Percentiles rank a stretch among this genome's conserved stretches.
Conservation (phyloP, 2,329 filamentous ascomycete species). For the Emericellopsis atlantica region DNA sequence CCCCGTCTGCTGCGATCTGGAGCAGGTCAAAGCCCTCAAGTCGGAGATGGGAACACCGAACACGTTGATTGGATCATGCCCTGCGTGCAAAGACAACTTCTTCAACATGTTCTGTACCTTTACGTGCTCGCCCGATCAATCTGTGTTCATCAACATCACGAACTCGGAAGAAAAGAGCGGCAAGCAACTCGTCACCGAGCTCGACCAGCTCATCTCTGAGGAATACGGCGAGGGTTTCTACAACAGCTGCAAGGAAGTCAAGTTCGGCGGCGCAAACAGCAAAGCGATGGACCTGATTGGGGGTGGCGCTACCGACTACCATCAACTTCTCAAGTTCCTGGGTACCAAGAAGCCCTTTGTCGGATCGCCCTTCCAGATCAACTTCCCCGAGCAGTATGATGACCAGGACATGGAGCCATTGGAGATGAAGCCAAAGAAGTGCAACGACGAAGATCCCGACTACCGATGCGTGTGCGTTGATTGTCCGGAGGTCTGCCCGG, state of each 20-base stretch:
- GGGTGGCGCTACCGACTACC: constrained; percentile 84
- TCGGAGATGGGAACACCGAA: constrained; percentile 79
- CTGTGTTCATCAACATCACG: constrained; percentile 88
- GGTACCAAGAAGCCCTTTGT: constrained; percentile 75
- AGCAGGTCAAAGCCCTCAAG: constrained; percentile 72
- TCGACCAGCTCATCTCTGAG: constrained; percentile 80
- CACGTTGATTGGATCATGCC: constrained; percentile 82
- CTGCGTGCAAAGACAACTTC: constrained; percentile 96
- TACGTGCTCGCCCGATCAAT: constrained; percentile 95
- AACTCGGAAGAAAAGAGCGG: constrained; percentile 48
- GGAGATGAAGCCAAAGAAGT: constrained; percentile 65
- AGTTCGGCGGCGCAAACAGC: constrained; percentile 88
- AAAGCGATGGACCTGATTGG: constrained; percentile 95
- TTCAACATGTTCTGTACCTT: constrained; percentile 98
- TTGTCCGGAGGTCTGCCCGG: constrained; percentile 75
- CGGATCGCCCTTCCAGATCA: constrained; percentile 96
- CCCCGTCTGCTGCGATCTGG: constrained; percentile 71
- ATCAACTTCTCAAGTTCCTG: constrained; percentile 77
- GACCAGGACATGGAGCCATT: constrained; percentile 61
- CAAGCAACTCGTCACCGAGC: constrained; percentile 63
- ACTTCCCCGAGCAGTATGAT: constrained; percentile 58
- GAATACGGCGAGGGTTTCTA: constrained; percentile 83
- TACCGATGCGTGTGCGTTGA: constrained; percentile 92
- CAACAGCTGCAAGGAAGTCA: constrained; percentile 97
- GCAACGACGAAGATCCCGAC: constrained; percentile 75